Base-by-base conservation (phyloP, 208 protist species). In the Acanthamoeba divionensis region DNA sequence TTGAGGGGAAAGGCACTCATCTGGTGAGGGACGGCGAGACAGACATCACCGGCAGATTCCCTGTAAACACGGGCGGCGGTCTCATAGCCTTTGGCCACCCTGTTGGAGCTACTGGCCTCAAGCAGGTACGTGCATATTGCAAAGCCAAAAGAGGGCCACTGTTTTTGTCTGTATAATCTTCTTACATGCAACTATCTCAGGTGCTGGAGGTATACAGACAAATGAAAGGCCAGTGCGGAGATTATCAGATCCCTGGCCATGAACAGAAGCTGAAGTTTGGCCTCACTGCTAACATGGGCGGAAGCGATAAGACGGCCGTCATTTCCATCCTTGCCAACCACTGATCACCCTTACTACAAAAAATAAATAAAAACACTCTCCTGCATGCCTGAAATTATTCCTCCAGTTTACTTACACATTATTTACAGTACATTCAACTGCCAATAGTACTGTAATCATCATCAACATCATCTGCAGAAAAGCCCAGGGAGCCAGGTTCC, bases 261-360 rank as follows among this genome's bases (percentile, higher is more conserved):
- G 67, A 77, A 47, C 21, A 47, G 10, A 77, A 77, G 67, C 86
- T 98, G 83, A 95, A 96, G 92, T 62, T 97, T 57, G 97, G 97
- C 73, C 94, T 96, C 15, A 96, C 95, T 45, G 90, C 97, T 52
- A 98, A 98, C 91, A 98, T 98, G 97, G 97, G 97, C 31, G 97
- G 97, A 62, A 96, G 97, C 85, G 97, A 98, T 93, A 97, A 97
- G 95, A 97, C 96, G 10, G 95, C 94, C 29, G 97, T 98, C 18
- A 94, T 95, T 67, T 95, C 92, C 44, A 93, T 98, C 65, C 92
- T 98, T 77, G 67, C 67, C 41, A 77, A 77, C 41, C 67, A 77
- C 41, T 77, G 36, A 57, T 15, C 52, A n/a, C n/a, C n/a, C n/a
- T n/a, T n/a, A n/a, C n/a, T n/a, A n/a, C n/a, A n/a, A n/a, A n/a